A percentile compares a stretch with the other conserved stretches of the same genome.
These are phyloP conservation scores for Aspergillus fijiensis DNA, from an alignment of 2,329 filamentous ascomycete genomes.

Conservation along the genomic window DNA sequence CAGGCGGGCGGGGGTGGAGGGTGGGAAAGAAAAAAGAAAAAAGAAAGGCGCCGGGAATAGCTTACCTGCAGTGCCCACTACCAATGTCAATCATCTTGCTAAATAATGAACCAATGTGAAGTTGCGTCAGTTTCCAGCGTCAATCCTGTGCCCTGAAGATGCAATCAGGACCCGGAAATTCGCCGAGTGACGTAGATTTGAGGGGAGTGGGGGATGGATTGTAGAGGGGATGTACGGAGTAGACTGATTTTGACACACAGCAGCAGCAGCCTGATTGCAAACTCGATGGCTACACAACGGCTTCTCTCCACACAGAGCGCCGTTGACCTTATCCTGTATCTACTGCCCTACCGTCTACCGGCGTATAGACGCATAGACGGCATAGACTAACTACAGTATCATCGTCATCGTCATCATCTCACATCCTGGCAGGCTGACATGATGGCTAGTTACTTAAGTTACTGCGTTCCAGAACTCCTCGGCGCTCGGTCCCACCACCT, in stretches of 20 bases:
- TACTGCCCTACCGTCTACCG: background rate
- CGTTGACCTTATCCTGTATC: background rate
- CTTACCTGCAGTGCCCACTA: too few species aligned
- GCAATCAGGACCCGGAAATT: constrained; percentile 2
- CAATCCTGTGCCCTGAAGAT: background rate
- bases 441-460: too few species aligned
- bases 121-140: background rate
- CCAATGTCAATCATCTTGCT: too few species aligned
- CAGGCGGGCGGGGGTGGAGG: too few species aligned
- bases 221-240: too few species aligned
- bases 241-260: background rate
- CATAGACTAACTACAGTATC: background rate
- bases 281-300: background rate
- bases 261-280: background rate
- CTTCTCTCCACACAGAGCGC: background rate
- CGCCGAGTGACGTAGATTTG: constrained; percentile 1
- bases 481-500: background rate
- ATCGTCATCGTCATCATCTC: background rate
- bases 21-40: too few species aligned
- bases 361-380: background rate
- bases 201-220: background rate
- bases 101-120: background rate
- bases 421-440: background rate
- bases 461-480: background rate
- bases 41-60: too few species aligned